phyloP scores from a whole-genome alignment of 106 monocot species.

The Xerophyta viscosa region DNA sequence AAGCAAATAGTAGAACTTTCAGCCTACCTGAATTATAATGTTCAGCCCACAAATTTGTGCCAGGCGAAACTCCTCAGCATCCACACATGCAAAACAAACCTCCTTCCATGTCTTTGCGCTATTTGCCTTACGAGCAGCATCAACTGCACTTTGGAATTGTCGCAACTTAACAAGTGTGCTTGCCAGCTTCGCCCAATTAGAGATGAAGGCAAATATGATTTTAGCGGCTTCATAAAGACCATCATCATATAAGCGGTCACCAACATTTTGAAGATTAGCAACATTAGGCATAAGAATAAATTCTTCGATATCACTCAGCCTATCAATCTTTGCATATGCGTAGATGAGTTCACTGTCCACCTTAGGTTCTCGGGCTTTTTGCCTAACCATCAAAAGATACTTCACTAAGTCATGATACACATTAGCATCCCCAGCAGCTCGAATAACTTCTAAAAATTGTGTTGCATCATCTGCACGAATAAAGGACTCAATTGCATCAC shows the following conservation, averaged over 20 bases:
- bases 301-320: constrained; percentile 87
- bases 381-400: constrained; percentile 92
- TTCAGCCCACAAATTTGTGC: constrained; percentile 95
- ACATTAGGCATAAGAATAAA: constrained; percentile 99
- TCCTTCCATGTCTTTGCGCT: constrained; percentile 99
- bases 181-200: constrained; percentile 98
- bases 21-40: constrained; percentile 83
- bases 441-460: constrained; percentile 85
- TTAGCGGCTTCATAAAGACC: constrained; percentile 95
- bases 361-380: constrained; percentile 82
- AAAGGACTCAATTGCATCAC: constrained; percentile 98
- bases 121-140: constrained; percentile 98
- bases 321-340: constrained; percentile 96
- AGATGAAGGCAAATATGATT: constrained; percentile 96
- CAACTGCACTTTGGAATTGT: constrained; percentile 98
- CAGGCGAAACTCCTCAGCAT: constrained; percentile 95
- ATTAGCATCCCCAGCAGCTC: constrained; percentile 76
- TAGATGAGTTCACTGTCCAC: constrained; percentile 94
- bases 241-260: constrained; percentile 87
- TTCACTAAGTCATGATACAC: constrained; percentile 91
- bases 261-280: constrained; percentile 97
- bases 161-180: constrained; percentile 77
- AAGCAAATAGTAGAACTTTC: background rate
- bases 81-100: constrained; percentile 98
- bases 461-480: constrained; percentile 96